Conservation (phyloP, 441 rosid genomes). For the Sinapis alba region DNA sequence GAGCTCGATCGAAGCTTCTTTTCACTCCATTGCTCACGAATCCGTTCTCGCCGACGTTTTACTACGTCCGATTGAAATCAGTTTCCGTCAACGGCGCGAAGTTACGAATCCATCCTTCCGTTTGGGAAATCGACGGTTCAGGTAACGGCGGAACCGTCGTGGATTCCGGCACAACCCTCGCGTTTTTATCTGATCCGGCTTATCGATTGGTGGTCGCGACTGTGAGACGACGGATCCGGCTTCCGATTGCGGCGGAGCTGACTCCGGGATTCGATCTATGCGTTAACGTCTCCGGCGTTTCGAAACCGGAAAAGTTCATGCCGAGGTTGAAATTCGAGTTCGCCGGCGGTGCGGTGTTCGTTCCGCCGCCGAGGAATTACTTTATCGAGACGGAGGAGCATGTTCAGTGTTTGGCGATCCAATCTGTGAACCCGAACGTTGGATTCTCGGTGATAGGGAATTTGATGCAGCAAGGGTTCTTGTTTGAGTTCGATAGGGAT, state of each 20-base stretch:
- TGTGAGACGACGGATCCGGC: slow-evolving; percentile 46
- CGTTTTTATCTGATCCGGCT: slow-evolving; percentile 56
- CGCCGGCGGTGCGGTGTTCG: slow-evolving; percentile 48
- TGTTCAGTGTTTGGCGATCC: slow-evolving; percentile 69
- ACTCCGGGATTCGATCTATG: slow-evolving; percentile 77
- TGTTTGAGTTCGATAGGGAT: slow-evolving; percentile 74
- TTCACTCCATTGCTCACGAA: slow-evolving; percentile 69
- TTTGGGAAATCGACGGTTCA: slow-evolving; percentile 64
- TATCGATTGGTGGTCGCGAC: slow-evolving; percentile 52
- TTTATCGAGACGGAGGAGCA: slow-evolving; percentile 61
- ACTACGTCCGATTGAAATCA: slow-evolving; percentile 55
- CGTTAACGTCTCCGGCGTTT: slow-evolving; percentile 56
- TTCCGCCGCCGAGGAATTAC: slow-evolving; percentile 81
- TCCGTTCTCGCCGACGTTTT: slow-evolving; percentile 69
- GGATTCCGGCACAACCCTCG: slow-evolving; percentile 80
- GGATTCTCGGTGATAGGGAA: slow-evolving; percentile 82
- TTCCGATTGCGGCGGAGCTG: slow-evolving; percentile 43
- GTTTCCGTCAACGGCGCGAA: slow-evolving; percentile 51
- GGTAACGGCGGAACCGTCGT: slow-evolving; percentile 88
- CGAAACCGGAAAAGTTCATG: slow-evolving; percentile 40
- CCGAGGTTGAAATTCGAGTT: slow-evolving; percentile 64
- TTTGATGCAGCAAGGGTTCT: slow-evolving; percentile 87
- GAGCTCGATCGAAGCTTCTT: slow-evolving; percentile 18
- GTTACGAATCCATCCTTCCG: slow-evolving; percentile 59
- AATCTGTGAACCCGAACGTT: slow-evolving; percentile 43